Percentiles rank a stretch among this genome's conserved stretches.
Conservation (phyloP, 306 rosid genomes). For the Erythrophleum fordii region DNA sequence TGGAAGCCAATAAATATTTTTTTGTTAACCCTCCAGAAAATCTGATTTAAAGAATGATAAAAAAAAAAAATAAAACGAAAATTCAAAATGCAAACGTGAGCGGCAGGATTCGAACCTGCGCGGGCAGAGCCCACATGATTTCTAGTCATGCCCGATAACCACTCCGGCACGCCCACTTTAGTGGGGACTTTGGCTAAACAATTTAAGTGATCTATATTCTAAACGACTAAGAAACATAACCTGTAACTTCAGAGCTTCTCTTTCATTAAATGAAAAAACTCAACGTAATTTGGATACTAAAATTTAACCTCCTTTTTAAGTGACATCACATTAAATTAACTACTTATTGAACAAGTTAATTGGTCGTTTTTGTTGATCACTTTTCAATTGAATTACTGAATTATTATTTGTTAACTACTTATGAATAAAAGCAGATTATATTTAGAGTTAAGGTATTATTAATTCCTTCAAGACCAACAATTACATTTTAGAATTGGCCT, state of each 20-base stretch:
- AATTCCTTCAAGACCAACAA: neutral
- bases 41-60: no score
- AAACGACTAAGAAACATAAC: no score
- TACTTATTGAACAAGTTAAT: neutral
- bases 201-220: no score
- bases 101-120: conserved; percentile 65
- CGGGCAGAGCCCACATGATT: conserved; percentile 71
- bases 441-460: no score
- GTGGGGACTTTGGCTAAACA: neutral
- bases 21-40: no score
- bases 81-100: neutral
- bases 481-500: no score
- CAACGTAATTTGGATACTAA: no score
- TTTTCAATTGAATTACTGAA: neutral
- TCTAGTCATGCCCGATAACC: conserved; percentile 81
- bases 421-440: no score
- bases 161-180: conserved; percentile 72
- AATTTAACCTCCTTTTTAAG: neutral
- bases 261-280: no score
- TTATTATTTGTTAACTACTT: neutral
- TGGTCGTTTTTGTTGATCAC: neutral
- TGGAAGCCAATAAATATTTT: no score
- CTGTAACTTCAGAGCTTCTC: no score
- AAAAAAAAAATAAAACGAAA: neutral
- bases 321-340: neutral